phyloP scores from a whole-genome alignment of 495 filamentous ascomycete species.

The Hypoxylon fuscum region DNA sequence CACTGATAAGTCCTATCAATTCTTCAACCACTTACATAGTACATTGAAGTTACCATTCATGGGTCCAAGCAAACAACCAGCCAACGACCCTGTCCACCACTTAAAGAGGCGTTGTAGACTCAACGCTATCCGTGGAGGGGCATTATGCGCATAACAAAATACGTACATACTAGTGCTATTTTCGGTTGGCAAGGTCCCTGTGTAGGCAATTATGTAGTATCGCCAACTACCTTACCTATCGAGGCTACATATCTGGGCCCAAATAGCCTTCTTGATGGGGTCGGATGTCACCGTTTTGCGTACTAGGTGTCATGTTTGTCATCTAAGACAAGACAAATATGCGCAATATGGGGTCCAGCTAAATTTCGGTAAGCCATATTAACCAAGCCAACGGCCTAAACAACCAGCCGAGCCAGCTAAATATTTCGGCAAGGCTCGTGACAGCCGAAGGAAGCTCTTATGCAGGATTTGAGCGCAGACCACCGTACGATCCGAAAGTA shows the following conservation, averaged over 20 bases:
- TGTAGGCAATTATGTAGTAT: neutral
- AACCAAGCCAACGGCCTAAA: too few relatives aligned
- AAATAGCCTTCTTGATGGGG: too few relatives aligned
- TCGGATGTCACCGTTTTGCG: neutral
- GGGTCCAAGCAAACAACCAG: slow-evolving; percentile 21
- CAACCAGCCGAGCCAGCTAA: too few relatives aligned
- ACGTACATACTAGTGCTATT: neutral
- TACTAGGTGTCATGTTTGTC: neutral
- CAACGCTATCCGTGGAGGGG: too few relatives aligned
- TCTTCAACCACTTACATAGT: slow-evolving; percentile 2
- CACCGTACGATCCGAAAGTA: neutral
- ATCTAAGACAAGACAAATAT: too few relatives aligned
- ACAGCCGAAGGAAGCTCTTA: neutral
- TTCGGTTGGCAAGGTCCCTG: neutral
- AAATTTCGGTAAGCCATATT: too few relatives aligned
- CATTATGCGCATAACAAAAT: too few relatives aligned
- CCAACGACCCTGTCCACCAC: slow-evolving; percentile 5
- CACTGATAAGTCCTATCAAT: too few relatives aligned
- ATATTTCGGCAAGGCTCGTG: slow-evolving; percentile 1
- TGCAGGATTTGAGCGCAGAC: neutral
- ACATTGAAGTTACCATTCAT: too few relatives aligned
- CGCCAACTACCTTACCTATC: neutral
- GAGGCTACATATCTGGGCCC: neutral
- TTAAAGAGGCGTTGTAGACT: too few relatives aligned
- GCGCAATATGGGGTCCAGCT: too few relatives aligned